Evolutionary conservation across 805 yeast species (phyloP).

Genomic region (Candida pini): DNA sequence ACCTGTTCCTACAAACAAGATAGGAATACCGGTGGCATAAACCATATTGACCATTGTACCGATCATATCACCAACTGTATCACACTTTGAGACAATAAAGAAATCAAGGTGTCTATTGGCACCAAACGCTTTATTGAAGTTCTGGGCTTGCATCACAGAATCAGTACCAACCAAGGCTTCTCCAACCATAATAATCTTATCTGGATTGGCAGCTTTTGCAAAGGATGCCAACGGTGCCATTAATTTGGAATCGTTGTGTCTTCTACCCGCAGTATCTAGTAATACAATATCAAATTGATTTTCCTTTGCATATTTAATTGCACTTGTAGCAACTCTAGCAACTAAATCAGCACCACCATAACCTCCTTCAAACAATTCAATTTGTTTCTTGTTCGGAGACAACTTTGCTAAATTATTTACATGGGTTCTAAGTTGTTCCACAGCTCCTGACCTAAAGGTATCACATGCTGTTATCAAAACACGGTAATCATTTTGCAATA

Average conservation of each 20-base stretch:
- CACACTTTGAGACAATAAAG: constrained; percentile 90
- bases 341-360: constrained; percentile 96
- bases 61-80: constrained; percentile 93
- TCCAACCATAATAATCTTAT: constrained; percentile 96
- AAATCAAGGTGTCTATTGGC: constrained; percentile 75
- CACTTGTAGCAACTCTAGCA: constrained; percentile 87
- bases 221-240: constrained; percentile 95
- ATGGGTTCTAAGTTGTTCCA: constrained; percentile 93
- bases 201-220: constrained; percentile 93
- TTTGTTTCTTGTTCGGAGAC: constrained; percentile 39
- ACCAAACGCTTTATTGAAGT: constrained; percentile 92
- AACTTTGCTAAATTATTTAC: constrained; percentile 75
- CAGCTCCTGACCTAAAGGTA: constrained; percentile 97
- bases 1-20: constrained; percentile 92
- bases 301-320: constrained; percentile 71
- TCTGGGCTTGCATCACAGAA: constrained; percentile 90
- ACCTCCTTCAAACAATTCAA: constrained; percentile 89
- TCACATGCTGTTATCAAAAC: constrained; percentile 95
- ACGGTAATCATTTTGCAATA: constrained; percentile 78
- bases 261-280: constrained; percentile 96
- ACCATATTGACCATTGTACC: constrained; percentile 98
- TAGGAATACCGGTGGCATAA: constrained; percentile 92
- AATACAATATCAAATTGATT: constrained; percentile 76
- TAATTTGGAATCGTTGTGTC: constrained; percentile 88
- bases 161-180: constrained; percentile 98